Conservation (phyloP, 805 yeast genomes). For the Nematodospora valgi region DNA sequence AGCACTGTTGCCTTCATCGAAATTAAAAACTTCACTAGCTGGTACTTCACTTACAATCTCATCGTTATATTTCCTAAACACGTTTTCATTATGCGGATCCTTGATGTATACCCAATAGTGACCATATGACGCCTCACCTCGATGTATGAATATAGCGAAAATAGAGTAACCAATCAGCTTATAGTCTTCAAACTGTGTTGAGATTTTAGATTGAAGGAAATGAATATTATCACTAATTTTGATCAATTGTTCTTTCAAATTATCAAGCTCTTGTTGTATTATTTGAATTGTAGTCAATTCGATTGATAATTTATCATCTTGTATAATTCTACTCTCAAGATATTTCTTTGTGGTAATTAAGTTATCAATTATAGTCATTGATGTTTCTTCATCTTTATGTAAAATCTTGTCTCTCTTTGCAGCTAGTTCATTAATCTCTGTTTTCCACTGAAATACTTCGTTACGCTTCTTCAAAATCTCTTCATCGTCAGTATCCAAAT, state of each 20-base stretch:
- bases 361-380: conserved; percentile 34
- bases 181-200: conserved; percentile 60
- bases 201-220: conserved; percentile 46
- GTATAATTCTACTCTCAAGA: conserved; percentile 41
- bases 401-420: conserved; percentile 41
- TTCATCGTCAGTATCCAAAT: conserved; percentile 64
- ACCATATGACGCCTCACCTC: conserved; percentile 95
- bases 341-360: conserved; percentile 56
- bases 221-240: conserved; percentile 39
- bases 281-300: conserved; percentile 46
- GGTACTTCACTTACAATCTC: conserved; percentile 86
- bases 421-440: conserved; percentile 44
- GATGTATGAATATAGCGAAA: conserved; percentile 89
- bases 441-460: conserved; percentile 63
- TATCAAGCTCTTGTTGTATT: conserved; percentile 44
- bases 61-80: conserved; percentile 90
- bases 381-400: conserved; percentile 35
- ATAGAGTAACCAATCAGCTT: conserved; percentile 70
- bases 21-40: conserved; percentile 62
- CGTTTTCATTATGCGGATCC: conserved; percentile 58
- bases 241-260: conserved; percentile 45
- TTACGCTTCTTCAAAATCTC: conserved; percentile 50
- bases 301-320: conserved; percentile 31
- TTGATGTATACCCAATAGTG: conserved; percentile 95
- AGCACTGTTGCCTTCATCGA: conserved; percentile 69